Evolutionary conservation across 352 stramenopile species (phyloP).

Genomic region (Globisporangium yorkense): DNA sequence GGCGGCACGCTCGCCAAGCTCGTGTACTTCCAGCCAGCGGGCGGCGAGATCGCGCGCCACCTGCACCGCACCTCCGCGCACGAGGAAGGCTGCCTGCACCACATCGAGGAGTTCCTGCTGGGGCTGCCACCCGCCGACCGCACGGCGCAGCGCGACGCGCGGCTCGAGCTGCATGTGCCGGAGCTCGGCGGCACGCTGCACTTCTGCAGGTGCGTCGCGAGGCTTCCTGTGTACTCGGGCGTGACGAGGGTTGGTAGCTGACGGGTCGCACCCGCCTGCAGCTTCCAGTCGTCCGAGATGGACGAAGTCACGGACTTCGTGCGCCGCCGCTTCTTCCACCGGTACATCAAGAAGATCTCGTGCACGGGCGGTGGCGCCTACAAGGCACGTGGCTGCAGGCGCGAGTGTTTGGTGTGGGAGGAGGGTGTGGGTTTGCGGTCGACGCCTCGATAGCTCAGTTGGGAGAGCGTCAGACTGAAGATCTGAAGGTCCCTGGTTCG

Average conservation of each 20-base stretch:
- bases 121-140: conserved; percentile 32
- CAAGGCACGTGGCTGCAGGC: conserved; percentile 55
- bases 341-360: conserved; percentile 86
- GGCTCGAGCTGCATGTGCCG: conserved; percentile 66
- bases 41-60: conserved; percentile 17
- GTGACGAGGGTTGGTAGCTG: background rate
- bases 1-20: conserved; percentile 91
- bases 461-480: no score
- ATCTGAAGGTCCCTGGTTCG: no score
- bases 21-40: conserved; percentile 88
- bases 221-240: background rate
- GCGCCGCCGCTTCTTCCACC: conserved; percentile 78
- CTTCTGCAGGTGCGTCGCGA: conserved; percentile 74
- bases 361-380: conserved; percentile 95
- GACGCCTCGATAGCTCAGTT: no score
- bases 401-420: background rate
- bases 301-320: conserved; percentile 66
- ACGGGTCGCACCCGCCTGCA: conserved; percentile 13
- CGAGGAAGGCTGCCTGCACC: conserved; percentile 37
- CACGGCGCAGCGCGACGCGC: conserved; percentile 46
- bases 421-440: no score
- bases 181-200: conserved; percentile 90
- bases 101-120: conserved; percentile 55
- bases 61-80: conserved; percentile 16
- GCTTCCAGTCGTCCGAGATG: conserved; percentile 68